These are phyloP conservation scores for Fragaria iinumae DNA, from an alignment of 306 rosid genomes.

Conservation along the genomic window DNA sequence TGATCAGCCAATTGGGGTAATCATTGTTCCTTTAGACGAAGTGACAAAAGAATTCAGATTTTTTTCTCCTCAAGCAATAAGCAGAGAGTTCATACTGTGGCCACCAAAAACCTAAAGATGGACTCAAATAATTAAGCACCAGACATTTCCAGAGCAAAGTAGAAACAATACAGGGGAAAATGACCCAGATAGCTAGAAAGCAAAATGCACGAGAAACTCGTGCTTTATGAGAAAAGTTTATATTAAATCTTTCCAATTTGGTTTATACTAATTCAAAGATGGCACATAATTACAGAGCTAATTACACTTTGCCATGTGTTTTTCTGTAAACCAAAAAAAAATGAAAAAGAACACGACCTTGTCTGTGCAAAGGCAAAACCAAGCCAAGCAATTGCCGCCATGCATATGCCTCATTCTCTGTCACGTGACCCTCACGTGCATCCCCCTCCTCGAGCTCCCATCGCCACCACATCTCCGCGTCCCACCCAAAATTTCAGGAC, in stretches of 20 bases:
- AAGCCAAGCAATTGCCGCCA: constrained; percentile 13
- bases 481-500: neutral
- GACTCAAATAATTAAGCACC: neutral
- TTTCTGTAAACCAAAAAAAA: neutral
- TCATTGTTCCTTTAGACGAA: neutral
- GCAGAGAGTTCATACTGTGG: neutral
- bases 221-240: neutral
- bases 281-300: constrained; percentile 30
- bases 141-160: neutral
- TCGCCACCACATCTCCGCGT: neutral
- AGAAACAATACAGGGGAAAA: neutral
- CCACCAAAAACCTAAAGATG: neutral
- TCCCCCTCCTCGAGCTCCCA: neutral
- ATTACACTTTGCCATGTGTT: constrained; percentile 43
- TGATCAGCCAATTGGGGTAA: neutral
- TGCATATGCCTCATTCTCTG: neutral
- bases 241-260: neutral
- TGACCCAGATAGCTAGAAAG: neutral
- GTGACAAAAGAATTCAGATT: neutral
- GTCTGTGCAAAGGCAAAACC: constrained; percentile 33
- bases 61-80: neutral
- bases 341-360: neutral
- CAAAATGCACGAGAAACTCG: constrained; percentile 9
- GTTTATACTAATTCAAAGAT: constrained; percentile 9
- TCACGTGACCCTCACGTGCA: constrained; percentile 15